These are phyloP conservation scores for Pythium phragmiticola DNA, from an alignment of 352 stramenopile species.

Conservation along the genomic window DNA sequence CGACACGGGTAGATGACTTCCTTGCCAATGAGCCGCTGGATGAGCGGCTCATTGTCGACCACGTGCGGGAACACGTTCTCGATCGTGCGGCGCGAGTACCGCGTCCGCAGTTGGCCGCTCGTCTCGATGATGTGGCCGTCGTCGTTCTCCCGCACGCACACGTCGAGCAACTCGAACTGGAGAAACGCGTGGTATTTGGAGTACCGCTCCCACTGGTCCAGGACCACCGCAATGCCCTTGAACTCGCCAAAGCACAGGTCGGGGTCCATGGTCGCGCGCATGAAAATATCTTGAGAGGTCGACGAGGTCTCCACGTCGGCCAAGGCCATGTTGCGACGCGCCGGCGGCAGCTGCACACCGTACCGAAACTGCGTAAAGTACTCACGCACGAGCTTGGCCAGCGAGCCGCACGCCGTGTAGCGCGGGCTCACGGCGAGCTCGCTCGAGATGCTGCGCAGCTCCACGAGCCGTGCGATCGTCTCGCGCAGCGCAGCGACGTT, in stretches of 20 bases:
- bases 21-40: conserved; percentile 62
- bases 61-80: conserved; percentile 70
- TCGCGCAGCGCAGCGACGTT: conserved; percentile 51
- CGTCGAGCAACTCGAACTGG: conserved; percentile 49
- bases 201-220: conserved; percentile 69
- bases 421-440: conserved; percentile 22
- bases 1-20: conserved; percentile 49
- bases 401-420: conserved; percentile 20
- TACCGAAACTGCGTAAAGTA: conserved; percentile 68
- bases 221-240: conserved; percentile 38
- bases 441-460: conserved; percentile 27
- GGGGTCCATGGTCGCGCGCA: conserved; percentile 43
- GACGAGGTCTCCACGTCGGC: conserved; percentile 26
- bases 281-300: conserved; percentile 29
- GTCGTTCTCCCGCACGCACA: conserved; percentile 39
- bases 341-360: conserved; percentile 39
- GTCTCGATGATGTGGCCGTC: conserved; percentile 41
- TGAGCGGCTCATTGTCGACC: conserved; percentile 56
- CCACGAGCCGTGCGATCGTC: conserved; percentile 40
- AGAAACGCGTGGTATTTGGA: conserved; percentile 54
- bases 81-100: conserved; percentile 58
- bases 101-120: conserved; percentile 41
- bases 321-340: conserved; percentile 30
- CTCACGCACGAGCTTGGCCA: conserved; percentile 48
- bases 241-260: conserved; percentile 38